Base-by-base conservation (phyloP, 441 rosid genomes). In the Capsella rubella region DNA sequence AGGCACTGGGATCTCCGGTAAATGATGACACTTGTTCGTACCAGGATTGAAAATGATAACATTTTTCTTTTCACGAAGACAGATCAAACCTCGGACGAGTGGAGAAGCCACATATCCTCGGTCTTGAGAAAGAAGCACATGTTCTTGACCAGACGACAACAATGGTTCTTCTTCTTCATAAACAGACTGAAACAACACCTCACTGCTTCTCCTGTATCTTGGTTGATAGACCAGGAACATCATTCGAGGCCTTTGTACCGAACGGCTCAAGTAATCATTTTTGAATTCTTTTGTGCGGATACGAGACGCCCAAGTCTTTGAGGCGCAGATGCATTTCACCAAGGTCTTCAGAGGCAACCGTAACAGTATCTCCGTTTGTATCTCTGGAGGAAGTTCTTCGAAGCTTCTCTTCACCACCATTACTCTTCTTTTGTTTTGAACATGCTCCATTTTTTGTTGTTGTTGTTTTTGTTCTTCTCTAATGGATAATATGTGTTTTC, bases 91-190 rank as follows among this genome's bases (percentile, higher is more conserved):
- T 11, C 56, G 16, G 43, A 49, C 34, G 45, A 31, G 15, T 15
- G 16, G 15, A 49, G 56, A 64, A 32, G 18, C 6, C 8, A 0
- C 32, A 12, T 11, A 35, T 8, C 0, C 3, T 35, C 11, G 39
- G 10, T 35, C 39, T 8, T 2, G 7, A 11, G 43, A 2, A 18
- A 18, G 3, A 35, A 3, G 7, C 2, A 51, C 1, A 3, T 37
- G 10, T 5, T 35, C 49, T 14, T 51, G 6, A 37, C 60, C 71
- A 51, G 50, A 51, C 8, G 14, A 34, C 4, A 34, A 21, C 57
- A 65, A 65, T 35, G 69, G 46, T 49, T 64, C 11, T 54, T 64
- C 43, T 8, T 25, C 59, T 66, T 66, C 49, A 27, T 51, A 37
- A 14, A 51, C 70, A 8, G 70, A 66, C 27, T 66, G 34, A 37